Evolutionary conservation across 768 basidiomycete species (phyloP).

Genomic region (Pulveroboletus sp.): DNA sequence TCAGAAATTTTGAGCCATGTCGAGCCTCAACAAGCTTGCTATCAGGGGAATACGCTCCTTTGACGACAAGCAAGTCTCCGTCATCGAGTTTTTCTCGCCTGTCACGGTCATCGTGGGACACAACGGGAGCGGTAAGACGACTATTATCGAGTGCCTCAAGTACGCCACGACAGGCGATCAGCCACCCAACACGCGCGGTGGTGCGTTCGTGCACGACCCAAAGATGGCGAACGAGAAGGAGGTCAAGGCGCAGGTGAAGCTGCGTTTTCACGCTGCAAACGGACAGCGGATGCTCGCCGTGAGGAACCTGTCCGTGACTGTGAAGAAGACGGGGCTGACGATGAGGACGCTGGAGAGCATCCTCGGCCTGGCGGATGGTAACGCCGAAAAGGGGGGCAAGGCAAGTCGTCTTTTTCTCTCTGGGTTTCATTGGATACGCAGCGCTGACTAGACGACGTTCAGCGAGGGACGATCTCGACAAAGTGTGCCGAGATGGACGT

Average conservation of each 20-base stretch:
- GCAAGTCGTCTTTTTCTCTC: conserved; percentile 34
- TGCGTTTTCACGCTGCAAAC: conserved; percentile 88
- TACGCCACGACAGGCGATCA: conserved; percentile 98
- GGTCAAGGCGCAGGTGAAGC: conserved; percentile 96
- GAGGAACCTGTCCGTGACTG: conserved; percentile 86
- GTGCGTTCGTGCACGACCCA: conserved; percentile 98
- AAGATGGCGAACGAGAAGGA: conserved; percentile 99
- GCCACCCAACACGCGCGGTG: conserved; percentile 94
- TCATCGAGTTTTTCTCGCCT: conserved; percentile 96
- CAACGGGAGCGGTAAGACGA: conserved; percentile 98
- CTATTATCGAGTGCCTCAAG: conserved; percentile 98
- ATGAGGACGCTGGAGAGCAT: conserved; percentile 99
- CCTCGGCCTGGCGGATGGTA: conserved; percentile 64
- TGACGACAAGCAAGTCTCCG: conserved; percentile 88
- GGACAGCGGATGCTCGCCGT: conserved; percentile 86
- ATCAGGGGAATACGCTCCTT: conserved; percentile 94
- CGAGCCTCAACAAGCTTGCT: conserved; percentile 85
- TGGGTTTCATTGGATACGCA: too few relatives aligned
- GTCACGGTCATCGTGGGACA: conserved; percentile 98
- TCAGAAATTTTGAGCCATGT: conserved; percentile 37
- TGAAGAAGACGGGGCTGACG: conserved; percentile 88
- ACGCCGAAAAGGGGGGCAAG: conserved; percentile 67
- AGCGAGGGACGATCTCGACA: conserved; percentile 90
- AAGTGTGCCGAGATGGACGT: conserved; percentile 96
- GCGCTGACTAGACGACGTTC: not conserved